Base-by-base conservation (phyloP, 108 stramenopile species). In the Poteriospumella lacustris region DNA sequence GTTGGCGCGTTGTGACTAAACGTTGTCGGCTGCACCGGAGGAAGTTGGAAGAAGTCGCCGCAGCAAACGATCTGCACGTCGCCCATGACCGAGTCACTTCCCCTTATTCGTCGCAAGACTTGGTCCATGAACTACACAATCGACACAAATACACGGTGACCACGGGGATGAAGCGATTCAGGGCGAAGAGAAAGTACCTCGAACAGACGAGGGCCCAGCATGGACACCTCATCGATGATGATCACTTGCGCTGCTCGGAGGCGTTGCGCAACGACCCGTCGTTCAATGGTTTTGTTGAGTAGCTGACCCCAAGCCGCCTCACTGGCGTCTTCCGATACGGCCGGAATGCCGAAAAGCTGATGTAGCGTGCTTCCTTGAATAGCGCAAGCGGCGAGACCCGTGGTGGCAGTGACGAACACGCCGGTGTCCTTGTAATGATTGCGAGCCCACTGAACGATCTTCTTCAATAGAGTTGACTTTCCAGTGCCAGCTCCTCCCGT, bases 401-500 rank as follows among this genome's bases (percentile, higher is more conserved):
- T 67, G 15, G 64, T 33, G 9, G 64, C 64, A 15, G 31, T 31
- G 9, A 67, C 64, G 19, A 67, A 67, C 40, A 67, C 64, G 15
- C 15, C 39, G 19, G 36, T 19, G 9, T 38, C 31, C 9, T 19
- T 19, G 31, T 40, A 19, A 40, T 33, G 9, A 31, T 9, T 33
- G 9, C 19, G 9, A 38, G 15, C 9, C 15, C 64, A 15, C 9
- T 9, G 9, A 12, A 67, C 31, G 36, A 67, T 67, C 15, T 9
- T 40, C 31, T 67, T 67, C 12, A 67, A 33, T 41, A 67, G 31
- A 31, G 36, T 40, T 40, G 39, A 40, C 19, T 67, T 67, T 31
- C 64, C 64, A 67, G 64, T 67, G 64, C 64, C 64, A 31, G 64
- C 64, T 15, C 64, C 31, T 31, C 64, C 64, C 9, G 64, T 67